These are phyloP conservation scores for Cornus suecica DNA, from an alignment of 148 eudicot genomes.

Conservation along the genomic window DNA sequence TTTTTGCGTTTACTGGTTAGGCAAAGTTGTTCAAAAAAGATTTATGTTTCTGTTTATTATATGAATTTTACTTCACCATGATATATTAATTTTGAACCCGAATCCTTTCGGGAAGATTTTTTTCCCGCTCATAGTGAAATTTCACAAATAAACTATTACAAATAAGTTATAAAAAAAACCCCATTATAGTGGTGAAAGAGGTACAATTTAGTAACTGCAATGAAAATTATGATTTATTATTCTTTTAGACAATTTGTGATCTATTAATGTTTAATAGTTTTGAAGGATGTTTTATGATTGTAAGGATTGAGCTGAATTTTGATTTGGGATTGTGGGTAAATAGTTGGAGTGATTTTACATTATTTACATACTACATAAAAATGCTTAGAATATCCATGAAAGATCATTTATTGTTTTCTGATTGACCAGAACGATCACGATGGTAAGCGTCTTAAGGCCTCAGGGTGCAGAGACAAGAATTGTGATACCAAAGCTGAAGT, in stretches of 20 bases:
- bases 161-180: no score
- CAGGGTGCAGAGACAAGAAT: constrained; percentile 46
- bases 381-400: not conserved
- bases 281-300: not conserved
- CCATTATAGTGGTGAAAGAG: no score
- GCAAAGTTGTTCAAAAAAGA: no score
- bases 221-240: not conserved
- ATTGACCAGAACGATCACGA: constrained; percentile 61
- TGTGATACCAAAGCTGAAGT: constrained; percentile 42
- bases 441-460: constrained; percentile 55
- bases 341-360: not conserved
- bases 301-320: not conserved
- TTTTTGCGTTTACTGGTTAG: no score
- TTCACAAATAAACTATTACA: no score
- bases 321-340: no score
- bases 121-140: no score
- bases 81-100: no score
- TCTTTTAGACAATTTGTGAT: constrained; percentile 2
- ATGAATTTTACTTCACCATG: no score
- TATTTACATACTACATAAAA: not conserved
- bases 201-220: no score
- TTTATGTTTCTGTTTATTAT: no score
- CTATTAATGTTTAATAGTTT: not conserved
- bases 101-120: no score
- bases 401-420: not conserved